Conservation (phyloP, 2,329 filamentous ascomycete genomes). For the Neofusicoccum ribis region DNA sequence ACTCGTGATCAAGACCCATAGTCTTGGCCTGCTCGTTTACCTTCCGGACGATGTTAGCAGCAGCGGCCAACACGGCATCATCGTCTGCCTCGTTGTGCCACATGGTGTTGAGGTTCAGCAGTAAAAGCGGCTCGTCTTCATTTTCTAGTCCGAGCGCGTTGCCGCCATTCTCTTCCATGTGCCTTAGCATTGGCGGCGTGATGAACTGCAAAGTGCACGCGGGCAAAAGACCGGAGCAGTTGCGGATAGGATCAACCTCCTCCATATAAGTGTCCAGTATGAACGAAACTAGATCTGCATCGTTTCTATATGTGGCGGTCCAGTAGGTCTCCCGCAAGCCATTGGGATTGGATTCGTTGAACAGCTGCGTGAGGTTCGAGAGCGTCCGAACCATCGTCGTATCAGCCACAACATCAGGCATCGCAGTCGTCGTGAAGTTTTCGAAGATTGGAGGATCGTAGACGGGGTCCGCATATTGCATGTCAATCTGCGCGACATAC, state of each 20-base stretch:
- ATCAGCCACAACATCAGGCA: conserved; percentile 23
- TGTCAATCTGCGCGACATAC: conserved; percentile 26
- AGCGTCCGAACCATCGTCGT: conserved; percentile 26
- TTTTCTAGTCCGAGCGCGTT: conserved; percentile 33
- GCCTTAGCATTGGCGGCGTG: conserved; percentile 26
- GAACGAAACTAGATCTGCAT: conserved; percentile 25
- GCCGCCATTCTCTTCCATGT: conserved; percentile 28
- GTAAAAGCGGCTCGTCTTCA: conserved; percentile 26
- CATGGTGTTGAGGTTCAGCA: conserved; percentile 25
- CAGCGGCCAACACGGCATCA: conserved; percentile 25
- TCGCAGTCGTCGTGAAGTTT: conserved; percentile 30
- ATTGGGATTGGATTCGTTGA: conserved; percentile 35
- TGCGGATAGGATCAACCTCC: conserved; percentile 25
- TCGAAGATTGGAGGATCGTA: conserved; percentile 28
- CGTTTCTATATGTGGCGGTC: conserved; percentile 35
- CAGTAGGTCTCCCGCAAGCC: conserved; percentile 33
- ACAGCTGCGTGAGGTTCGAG: conserved; percentile 30
- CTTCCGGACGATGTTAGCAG: conserved; percentile 24
- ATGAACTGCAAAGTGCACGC: conserved; percentile 31
- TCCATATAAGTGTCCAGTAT: conserved; percentile 29
- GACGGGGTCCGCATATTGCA: conserved; percentile 16
- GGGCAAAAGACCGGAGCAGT: conserved; percentile 25
- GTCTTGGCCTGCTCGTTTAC: conserved; percentile 21
- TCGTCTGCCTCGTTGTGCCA: conserved; percentile 31
- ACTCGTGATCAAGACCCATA: conserved; percentile 33